Conservation (phyloP, 2,329 filamentous ascomycete genomes). For the Fusarium ramigenum region DNA sequence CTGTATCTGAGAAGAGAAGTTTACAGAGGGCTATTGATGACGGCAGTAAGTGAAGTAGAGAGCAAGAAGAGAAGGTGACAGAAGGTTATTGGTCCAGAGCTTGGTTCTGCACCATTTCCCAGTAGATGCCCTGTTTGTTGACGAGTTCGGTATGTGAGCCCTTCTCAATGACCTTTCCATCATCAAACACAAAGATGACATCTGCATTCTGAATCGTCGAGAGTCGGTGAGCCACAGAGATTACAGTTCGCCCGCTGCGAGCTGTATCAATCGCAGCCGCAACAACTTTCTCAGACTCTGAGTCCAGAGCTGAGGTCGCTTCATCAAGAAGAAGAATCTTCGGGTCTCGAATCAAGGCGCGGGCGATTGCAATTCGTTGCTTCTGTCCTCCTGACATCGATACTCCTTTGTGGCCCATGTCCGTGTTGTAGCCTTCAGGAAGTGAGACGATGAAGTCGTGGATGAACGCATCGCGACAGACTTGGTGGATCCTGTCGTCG, state of each 20-base stretch:
- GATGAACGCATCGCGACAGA: conserved; percentile 71
- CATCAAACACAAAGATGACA: conserved; percentile 55
- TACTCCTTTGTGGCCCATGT: conserved; percentile 72
- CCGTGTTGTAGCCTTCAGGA: conserved; percentile 73
- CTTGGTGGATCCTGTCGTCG: conserved; percentile 62
- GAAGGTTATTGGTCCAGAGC: conserved; percentile 14
- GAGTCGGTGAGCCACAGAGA: conserved; percentile 72
- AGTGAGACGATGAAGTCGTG: conserved; percentile 76
- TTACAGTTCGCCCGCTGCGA: conserved; percentile 67
- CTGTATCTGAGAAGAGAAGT: neutral
- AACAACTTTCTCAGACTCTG: conserved; percentile 67
- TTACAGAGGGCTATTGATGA: neutral
- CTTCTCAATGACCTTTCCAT: conserved; percentile 53
- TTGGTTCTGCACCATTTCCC: conserved; percentile 39
- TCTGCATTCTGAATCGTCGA: conserved; percentile 55
- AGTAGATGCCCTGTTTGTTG: conserved; percentile 28
- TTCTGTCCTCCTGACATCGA: conserved; percentile 76
- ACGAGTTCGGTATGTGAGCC: conserved; percentile 49
- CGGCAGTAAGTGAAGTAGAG: rapidly evolving
- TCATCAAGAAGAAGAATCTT: conserved; percentile 75
- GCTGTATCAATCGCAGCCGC: conserved; percentile 74
- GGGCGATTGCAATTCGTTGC: conserved; percentile 74
- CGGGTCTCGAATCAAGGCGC: conserved; percentile 72
- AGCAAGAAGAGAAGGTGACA: too few relatives aligned
- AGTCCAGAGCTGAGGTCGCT: conserved; percentile 72